phyloP scores from a whole-genome alignment of 1,139 yeast genomes.

The Nakaseomyces sp. region DNA sequence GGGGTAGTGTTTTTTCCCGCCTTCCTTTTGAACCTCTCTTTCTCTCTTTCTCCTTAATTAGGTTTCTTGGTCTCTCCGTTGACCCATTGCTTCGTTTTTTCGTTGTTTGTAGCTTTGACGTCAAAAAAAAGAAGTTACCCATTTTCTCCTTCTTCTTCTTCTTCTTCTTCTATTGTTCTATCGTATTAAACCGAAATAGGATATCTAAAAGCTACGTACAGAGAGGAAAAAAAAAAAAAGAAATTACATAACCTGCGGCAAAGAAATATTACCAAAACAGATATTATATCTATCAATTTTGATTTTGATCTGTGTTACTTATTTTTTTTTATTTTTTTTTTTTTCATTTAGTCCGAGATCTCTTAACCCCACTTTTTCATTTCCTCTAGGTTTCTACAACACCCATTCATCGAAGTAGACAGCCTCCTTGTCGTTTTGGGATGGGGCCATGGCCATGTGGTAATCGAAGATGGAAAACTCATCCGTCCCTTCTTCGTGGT shows the following conservation, averaged over 20 bases:
- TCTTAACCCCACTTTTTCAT: conserved; percentile 1
- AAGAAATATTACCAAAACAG: too few relatives aligned
- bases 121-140: too few relatives aligned
- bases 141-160: too few relatives aligned
- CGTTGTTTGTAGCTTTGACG: too few relatives aligned
- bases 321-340: too few relatives aligned
- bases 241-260: too few relatives aligned
- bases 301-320: too few relatives aligned
- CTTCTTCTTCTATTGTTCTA: too few relatives aligned
- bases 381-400: conserved; percentile 14
- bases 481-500: conserved; percentile 17
- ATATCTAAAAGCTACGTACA: not conserved
- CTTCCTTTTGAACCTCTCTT: too few relatives aligned
- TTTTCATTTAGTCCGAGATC: conserved; percentile 1
- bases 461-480: conserved; percentile 35
- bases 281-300: too few relatives aligned
- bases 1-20: not conserved
- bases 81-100: not conserved
- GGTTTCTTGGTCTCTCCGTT: not conserved
- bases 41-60: not conserved
- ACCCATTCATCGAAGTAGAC: conserved; percentile 36
- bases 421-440: conserved; percentile 30
- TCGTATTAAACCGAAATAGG: too few relatives aligned
- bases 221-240: too few relatives aligned
- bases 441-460: conserved; percentile 29